Conservation (phyloP, 768 basidiomycete species). For the Candolleomyces aberdarensis region DNA sequence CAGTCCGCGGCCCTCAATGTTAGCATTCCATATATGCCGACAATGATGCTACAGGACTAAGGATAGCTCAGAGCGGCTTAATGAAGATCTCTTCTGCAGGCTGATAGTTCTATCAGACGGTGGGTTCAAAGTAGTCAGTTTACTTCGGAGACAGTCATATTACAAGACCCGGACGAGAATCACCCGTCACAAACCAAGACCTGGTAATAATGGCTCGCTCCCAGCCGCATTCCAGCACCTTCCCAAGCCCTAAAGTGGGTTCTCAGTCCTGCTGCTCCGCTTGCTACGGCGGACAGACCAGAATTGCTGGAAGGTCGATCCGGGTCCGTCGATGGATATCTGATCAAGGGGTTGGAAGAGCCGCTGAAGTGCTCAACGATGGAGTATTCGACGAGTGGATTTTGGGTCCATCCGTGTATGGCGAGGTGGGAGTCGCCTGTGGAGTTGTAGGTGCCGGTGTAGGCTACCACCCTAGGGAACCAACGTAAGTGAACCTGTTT, state of each 20-base stretch:
- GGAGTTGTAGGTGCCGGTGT: conserved; percentile 28
- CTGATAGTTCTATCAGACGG: too few relatives aligned
- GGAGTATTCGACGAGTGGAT: conserved; percentile 43
- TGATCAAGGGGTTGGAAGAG: conserved; percentile 30
- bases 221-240: conserved; percentile 32
- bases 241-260: conserved; percentile 42
- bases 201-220: conserved; percentile 40
- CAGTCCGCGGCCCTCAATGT: too few relatives aligned
- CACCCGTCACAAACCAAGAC: conserved; percentile 48
- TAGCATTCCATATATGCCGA: too few relatives aligned
- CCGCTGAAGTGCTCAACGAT: conserved; percentile 33
- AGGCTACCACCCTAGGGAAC: conserved; percentile 26
- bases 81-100: too few relatives aligned
- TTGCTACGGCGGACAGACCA: conserved; percentile 36
- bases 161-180: conserved; percentile 33
- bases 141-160: neutral
- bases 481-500: neutral
- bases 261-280: conserved; percentile 23
- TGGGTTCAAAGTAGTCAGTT: too few relatives aligned
- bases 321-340: conserved; percentile 37
- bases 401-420: conserved; percentile 41
- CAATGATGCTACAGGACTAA: too few relatives aligned
- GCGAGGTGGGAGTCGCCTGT: conserved; percentile 37
- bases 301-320: conserved; percentile 37
- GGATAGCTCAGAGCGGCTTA: too few relatives aligned